Evolutionary conservation across 2,329 filamentous ascomycete species (phyloP).

Genomic region (Pseudocercospora musae): DNA sequence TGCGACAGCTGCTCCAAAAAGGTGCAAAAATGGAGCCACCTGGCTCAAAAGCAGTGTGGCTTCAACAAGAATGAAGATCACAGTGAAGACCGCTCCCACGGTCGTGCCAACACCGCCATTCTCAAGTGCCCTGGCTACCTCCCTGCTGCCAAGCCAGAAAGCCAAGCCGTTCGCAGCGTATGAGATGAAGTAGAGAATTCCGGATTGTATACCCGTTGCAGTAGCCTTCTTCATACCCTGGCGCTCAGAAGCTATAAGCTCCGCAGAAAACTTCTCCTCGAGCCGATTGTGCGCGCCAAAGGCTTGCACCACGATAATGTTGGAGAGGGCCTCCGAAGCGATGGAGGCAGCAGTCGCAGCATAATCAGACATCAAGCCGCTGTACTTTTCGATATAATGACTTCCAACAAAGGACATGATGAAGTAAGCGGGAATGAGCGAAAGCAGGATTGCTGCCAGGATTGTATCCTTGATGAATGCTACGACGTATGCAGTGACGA

Average conservation of each 20-base stretch:
- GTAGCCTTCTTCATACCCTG: constrained; percentile 58
- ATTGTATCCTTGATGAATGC: constrained; percentile 62
- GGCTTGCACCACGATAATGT: constrained; percentile 40
- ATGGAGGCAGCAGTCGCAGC: constrained; percentile 59
- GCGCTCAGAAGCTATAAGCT: constrained; percentile 50
- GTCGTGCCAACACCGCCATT: not conserved
- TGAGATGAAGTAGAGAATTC: constrained; percentile 63
- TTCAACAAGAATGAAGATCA: constrained; percentile 56
- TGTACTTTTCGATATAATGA: constrained; percentile 53
- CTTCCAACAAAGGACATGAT: constrained; percentile 57
- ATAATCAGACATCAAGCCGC: constrained; percentile 48
- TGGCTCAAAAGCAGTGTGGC: constrained; percentile 45
- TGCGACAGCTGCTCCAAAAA: constrained; percentile 48
- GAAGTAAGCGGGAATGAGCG: constrained; percentile 60
- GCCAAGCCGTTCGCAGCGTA: constrained; percentile 65
- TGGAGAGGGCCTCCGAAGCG: constrained; percentile 59
- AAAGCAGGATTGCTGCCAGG: constrained; percentile 62
- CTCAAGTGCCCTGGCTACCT: constrained; percentile 39
- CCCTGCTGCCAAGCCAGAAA: constrained; percentile 63
- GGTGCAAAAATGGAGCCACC: constrained; percentile 46
- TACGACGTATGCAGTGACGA: constrained; percentile 62
- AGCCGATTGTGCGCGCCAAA: constrained; percentile 59
- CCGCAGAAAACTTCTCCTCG: constrained; percentile 56
- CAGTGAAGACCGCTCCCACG: constrained; percentile 51
- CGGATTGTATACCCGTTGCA: constrained; percentile 56